Conservation (phyloP, 1,284 basidiomycete genomes). For the Fistulinella cinereoalba region DNA sequence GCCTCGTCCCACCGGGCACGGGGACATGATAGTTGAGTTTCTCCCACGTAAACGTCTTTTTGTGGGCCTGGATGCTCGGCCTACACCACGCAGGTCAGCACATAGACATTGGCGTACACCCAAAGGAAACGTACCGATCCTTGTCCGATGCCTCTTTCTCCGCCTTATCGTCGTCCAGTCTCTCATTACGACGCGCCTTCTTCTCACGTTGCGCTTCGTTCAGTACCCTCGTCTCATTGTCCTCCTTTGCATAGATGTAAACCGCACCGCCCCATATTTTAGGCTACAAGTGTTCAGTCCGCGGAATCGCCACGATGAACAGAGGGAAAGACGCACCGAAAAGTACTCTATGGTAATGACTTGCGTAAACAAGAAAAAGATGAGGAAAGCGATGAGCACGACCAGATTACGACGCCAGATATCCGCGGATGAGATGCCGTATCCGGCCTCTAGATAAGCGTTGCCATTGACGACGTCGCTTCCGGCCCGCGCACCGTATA, state of each 20-base stretch:
- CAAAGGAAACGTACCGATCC: slow-evolving; percentile 10
- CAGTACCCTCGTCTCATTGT: slow-evolving; percentile 60
- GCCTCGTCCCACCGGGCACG: slow-evolving; percentile 63
- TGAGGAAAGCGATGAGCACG: slow-evolving; percentile 59
- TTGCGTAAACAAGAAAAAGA: slow-evolving; percentile 67
- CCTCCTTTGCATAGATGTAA: slow-evolving; percentile 71
- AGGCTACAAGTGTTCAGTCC: slow-evolving; percentile 37
- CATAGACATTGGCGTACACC: not conserved
- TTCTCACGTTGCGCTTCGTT: slow-evolving; percentile 61
- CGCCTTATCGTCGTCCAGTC: slow-evolving; percentile 28
- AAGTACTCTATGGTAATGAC: slow-evolving; percentile 59
- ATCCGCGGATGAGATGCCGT: slow-evolving; percentile 47
- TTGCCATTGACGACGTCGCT: slow-evolving; percentile 48
- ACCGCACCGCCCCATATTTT: slow-evolving; percentile 47
- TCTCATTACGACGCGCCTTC: slow-evolving; percentile 36
- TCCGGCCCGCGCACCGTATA: slow-evolving; percentile 56
- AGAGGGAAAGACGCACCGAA: slow-evolving; percentile 44
- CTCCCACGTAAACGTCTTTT: slow-evolving; percentile 69
- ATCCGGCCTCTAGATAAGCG: slow-evolving; percentile 59
- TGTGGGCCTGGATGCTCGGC: slow-evolving; percentile 24
- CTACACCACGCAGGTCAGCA: slow-evolving; percentile 9
- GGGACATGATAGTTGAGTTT: slow-evolving; percentile 71
- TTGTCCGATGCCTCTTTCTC: slow-evolving; percentile 25
- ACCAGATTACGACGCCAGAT: slow-evolving; percentile 62
- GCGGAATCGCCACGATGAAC: not conserved